phyloP scores from a whole-genome alignment of 2,329 filamentous ascomycete species.

The Neobulgaria alba region DNA sequence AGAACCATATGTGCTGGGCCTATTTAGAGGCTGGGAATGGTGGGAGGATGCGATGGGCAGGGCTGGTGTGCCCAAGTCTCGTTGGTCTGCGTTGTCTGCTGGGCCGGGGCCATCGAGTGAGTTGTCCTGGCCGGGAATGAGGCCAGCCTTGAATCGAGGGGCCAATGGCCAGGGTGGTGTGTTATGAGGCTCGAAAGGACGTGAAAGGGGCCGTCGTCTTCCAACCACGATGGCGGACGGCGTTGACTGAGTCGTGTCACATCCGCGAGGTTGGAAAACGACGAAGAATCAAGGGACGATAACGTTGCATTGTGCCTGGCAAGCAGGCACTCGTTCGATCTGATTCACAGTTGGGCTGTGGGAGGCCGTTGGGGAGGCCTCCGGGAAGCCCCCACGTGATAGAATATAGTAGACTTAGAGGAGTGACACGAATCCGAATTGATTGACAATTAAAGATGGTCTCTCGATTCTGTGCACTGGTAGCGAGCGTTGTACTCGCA shows the following conservation, averaged over 20 bases:
- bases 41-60: constrained; percentile 3
- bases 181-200: constrained; percentile 11
- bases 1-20: neutral
- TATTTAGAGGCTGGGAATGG: neutral
- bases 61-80: constrained; percentile 1
- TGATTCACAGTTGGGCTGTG: no score
- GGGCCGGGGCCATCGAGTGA: constrained; percentile 1
- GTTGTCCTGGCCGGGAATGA: constrained; percentile 4
- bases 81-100: constrained; percentile 7
- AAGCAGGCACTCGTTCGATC: neutral
- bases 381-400: no score
- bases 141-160: constrained; percentile 3
- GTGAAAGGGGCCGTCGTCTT: neutral
- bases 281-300: constrained; percentile 1
- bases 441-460: no score
- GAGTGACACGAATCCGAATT: no score
- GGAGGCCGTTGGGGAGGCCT: no score
- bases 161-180: constrained; percentile 4
- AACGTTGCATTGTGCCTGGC: constrained; percentile 8
- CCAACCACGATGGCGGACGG: neutral
- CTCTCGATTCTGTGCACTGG: no score
- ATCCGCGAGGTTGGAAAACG: constrained; percentile 1
- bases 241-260: constrained; percentile 3
- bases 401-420: no score
- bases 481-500: no score